Base-by-base conservation (phyloP, 2,329 filamentous ascomycete species). In the Fusarium sp. region DNA sequence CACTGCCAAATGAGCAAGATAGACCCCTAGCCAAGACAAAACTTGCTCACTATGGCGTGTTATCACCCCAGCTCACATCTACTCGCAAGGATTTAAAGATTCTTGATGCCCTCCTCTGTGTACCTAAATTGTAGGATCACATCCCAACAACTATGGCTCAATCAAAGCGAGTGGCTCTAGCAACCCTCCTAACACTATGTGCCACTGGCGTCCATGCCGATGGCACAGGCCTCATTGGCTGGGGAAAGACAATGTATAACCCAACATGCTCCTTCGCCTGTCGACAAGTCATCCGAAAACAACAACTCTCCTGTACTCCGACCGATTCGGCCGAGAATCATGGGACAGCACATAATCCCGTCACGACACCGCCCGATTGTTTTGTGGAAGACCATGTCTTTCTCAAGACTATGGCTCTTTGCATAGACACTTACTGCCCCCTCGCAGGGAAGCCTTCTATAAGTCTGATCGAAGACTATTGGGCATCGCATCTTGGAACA, bases 211-310 rank as follows among this genome's bases (percentile, higher is more conserved):
- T 58, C 6, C 28, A 62, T 47, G 51, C 67, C 18, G 76, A 78
- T 22, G 77, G 77, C 5, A 61, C 53, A 8, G 81, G 81, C 39
- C 62, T 82, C 24, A 79, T 83, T 38, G 81, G 81, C 55, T 78
- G 76, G 65, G 81, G 81, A 18, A 83, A 81, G 60, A 78, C 75
- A 0, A 78, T 83, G 71, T 71, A 61, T 71, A 59, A 81, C 15
- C 81, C 81, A 15, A 70, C 78, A 3, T 83, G 82, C 65, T 77
- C 80, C 3, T 82, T 80, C 41, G 80, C 80, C 10, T 83, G 81
- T 36, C 80, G 81, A 15, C 68, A 65, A 24, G 74, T 81, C 39
- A 61, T 82, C 51, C 62, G 66, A 48, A 69, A 64, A 18, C 76
- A 76, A 33, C 57, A 65, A n/a, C 71, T 83, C 5, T 61, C 67